phyloP scores from a whole-genome alignment of 805 yeast genomes.

The Lipomyces anomalus region DNA sequence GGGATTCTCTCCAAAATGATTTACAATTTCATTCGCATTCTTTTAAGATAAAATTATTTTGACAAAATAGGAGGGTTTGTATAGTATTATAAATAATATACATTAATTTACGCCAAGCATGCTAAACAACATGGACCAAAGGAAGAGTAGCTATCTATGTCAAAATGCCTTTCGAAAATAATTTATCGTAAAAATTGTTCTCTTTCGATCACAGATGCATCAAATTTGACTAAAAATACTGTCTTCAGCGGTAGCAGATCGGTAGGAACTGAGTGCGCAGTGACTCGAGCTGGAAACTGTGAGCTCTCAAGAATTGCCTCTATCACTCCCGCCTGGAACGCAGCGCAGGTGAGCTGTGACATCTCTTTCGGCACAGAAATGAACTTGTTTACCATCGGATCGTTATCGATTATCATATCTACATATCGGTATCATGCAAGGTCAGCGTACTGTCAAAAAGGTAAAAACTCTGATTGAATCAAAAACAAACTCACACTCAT shows the following conservation, averaged over 20 bases:
- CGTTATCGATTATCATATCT: constrained; percentile 69
- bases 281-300: constrained; percentile 66
- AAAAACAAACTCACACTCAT: constrained; percentile 41
- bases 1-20: too few species aligned
- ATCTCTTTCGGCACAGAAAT: constrained; percentile 76
- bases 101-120: too few species aligned
- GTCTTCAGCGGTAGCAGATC: constrained; percentile 59
- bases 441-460: not conserved
- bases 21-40: too few species aligned
- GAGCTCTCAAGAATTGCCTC: constrained; percentile 76
- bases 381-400: constrained; percentile 64
- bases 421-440: not conserved
- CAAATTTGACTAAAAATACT: constrained; percentile 69
- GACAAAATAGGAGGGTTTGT: too few species aligned
- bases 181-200: constrained; percentile 37
- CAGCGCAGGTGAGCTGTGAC: constrained; percentile 70
- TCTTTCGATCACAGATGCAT: constrained; percentile 49
- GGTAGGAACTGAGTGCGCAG: constrained; percentile 73
- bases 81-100: too few species aligned
- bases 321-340: constrained; percentile 77
- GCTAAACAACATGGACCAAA: too few species aligned
- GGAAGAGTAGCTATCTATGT: too few species aligned
- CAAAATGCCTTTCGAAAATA: too few species aligned
- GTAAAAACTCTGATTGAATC: not conserved
- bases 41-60: too few species aligned